Evolutionary conservation across 2,329 filamentous ascomycete species (phyloP), one percentile per base, ranked within the genome.

Genomic region (Fusarium domesticum): DNA sequence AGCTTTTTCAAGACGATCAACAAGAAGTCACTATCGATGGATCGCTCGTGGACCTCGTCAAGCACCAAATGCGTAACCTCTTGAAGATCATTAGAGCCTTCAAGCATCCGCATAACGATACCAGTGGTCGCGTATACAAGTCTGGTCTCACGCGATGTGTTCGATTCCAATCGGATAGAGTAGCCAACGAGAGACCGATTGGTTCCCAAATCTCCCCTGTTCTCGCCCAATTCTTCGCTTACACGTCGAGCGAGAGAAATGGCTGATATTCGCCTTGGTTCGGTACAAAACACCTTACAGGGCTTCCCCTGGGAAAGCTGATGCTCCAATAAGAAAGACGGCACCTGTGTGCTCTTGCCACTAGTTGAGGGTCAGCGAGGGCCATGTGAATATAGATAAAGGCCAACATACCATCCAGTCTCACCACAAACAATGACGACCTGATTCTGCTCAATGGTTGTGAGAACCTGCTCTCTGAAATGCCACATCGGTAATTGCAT

Each of bases 71-170:
- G 93, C 0, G 92, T 96, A 40, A 98, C 84, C 52, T 96, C 92
- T 45, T 83, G 80, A 34, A 98, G 78, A 43, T 95, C 87, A 52
- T 89, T 87, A 0, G 89, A 87, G 7, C 85, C 85, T 66, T 98
- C 93, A 12, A 98, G 76, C 92, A 98, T 97, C 19, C 93, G 84
- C 75, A 98, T 88, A n/a, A 98, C 89, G 45, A 98, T 95, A 71
- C 93, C 82, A 6, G 82, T 86, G 2, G 86, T 96, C 41, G 93
- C 93, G 67, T 90, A 98, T 6, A 97, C 82, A 18, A 98, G 78
- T 39, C 89, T 78, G 2, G 91, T 97, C 56, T 89, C 84, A 20
- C 83, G 79, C 14, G 84, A 85, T 1, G 86, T 87, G 58, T 95
- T 95, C 37, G 89, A 87, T 65, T 98, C 93, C 16, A 98, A 73